Percentiles rank a stretch among this genome's conserved stretches.
These are phyloP conservation scores for Collybia sordida DNA, from an alignment of 768 basidiomycete genomes.

Conservation along the genomic window DNA sequence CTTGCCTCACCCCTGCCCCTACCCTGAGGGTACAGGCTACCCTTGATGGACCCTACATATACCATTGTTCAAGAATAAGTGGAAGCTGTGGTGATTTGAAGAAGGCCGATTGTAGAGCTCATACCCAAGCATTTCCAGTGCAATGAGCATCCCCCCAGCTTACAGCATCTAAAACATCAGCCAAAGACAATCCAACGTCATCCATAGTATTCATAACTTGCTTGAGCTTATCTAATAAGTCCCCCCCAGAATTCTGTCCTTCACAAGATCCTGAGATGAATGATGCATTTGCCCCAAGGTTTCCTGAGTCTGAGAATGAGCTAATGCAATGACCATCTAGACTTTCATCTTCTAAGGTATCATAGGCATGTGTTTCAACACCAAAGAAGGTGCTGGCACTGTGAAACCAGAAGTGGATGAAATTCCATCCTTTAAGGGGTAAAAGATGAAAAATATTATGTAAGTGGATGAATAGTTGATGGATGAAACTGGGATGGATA, in stretches of 20 bases:
- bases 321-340: neutral
- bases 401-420: no score
- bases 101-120: slow-evolving; percentile 16
- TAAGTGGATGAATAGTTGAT: no score
- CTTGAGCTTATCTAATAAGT: slow-evolving; percentile 1
- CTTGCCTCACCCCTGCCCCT: no score
- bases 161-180: slow-evolving; percentile 30
- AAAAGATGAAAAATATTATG: no score
- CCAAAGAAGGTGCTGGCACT: neutral
- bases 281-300: neutral
- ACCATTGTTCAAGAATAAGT: slow-evolving; percentile 25
- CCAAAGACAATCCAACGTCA: slow-evolving; percentile 16
- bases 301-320: neutral
- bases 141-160: slow-evolving; percentile 29
- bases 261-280: no score
- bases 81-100: slow-evolving; percentile 22
- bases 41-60: no score
- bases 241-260: no score
- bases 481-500: no score
- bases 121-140: slow-evolving; percentile 20
- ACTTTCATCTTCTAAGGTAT: neutral
- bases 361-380: neutral
- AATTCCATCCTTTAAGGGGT: no score
- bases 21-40: no score
- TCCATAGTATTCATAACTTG: slow-evolving; percentile 12